Evolutionary conservation across 148 eudicot genomes (phyloP), one percentile per base, ranked within the genome.

Genomic region (Nyssa sinensis): DNA sequence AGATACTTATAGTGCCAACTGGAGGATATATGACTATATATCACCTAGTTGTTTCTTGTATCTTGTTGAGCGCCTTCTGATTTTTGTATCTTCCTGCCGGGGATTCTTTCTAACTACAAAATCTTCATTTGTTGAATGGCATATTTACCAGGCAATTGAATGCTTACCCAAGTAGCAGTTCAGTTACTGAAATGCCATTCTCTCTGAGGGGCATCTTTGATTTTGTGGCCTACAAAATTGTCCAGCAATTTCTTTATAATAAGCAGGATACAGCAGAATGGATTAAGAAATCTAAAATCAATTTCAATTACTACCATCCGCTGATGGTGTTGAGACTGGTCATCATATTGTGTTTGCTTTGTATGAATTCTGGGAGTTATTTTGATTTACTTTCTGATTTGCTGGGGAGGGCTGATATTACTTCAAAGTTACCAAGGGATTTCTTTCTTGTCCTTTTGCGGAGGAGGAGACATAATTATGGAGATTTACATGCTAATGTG

Each of bases 11-110:
- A 10, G 7, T 23, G 70, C 76, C 14, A 64, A 66, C 1, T 83
- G 83, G 66, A 82, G 59, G 66, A 31, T 34, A 16, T 14, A 16
- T 5, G 77, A 77, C 64, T 72, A 49, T 33, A 66, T 83, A n/a
- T 67, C 87, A 11, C 88, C 88, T 34, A 21, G 66, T 27, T 79
- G 87, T 71, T 86, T 86, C 72, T 24, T 83, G 1, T 84, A 84
- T 78, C 80, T 86, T 59, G 49, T 84, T 35, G 81, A 89, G 62
- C 86, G 79, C 4, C 85, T 86, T 63, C 62, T 89, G 55, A 16
- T 89, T 32, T 67, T 80, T 70, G 79, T 65, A 21, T 82, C 81
- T 59, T 69, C n/a, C 59, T 58, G 62, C 31, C 30, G 29, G 9
- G 69, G 77, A 25, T 37, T 28, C 39, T 68, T 79, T 67, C 79